Base-by-base conservation (phyloP, 2,329 filamentous ascomycete genomes). In the Penicillium oxalicum region DNA sequence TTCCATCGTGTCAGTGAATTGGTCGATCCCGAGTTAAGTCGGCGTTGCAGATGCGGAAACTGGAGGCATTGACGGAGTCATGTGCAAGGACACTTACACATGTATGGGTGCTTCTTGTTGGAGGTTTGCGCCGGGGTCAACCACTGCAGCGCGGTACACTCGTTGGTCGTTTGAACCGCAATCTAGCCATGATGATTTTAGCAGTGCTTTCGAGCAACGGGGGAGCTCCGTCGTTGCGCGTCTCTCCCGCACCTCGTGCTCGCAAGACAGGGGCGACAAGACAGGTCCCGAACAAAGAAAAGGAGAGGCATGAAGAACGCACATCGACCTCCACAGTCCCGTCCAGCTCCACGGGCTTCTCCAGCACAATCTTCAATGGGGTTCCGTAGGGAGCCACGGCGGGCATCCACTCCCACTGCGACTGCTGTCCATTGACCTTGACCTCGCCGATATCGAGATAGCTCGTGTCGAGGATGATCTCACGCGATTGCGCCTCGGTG, bases 61-160 rank as follows among this genome's bases (percentile, higher is more conserved):
- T 18, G 32, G n/a, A n/a, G n/a, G 6, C 18, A 6, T 32, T 36
- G 28, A 24, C 2, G 9, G 34, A 26, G 25, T 8, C 4, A 27
- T n/a, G n/a, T 13, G 27, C 18, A 24, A 7, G 29, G 35, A 47
- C 28, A 60, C 71, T 58, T 67, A 76, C 74, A 97, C 84, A 97
- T 91, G 71, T 96, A 97, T 1, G 91, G 91, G 58, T 94, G 87
- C 70, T 90, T 93, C 75, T 90, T 91, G 79, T 95, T 96, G 50
- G 88, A 89, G 0, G 93, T 97, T 74, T 97, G 93, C 29, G 86
- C 86, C 2, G 90, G 89, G 0, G 87, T 91, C 69, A 98, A 79
- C 91, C 93, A 98, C 71, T 97, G 91, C 53, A 98, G 76, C 8
- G 91, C 91, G 9, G 91, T 95, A 70, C 91, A 96, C 61, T 87